Evolutionary conservation across 768 basidiomycete genomes (phyloP), one percentile per base, ranked within the genome.

Genomic region (Russula sp.): DNA sequence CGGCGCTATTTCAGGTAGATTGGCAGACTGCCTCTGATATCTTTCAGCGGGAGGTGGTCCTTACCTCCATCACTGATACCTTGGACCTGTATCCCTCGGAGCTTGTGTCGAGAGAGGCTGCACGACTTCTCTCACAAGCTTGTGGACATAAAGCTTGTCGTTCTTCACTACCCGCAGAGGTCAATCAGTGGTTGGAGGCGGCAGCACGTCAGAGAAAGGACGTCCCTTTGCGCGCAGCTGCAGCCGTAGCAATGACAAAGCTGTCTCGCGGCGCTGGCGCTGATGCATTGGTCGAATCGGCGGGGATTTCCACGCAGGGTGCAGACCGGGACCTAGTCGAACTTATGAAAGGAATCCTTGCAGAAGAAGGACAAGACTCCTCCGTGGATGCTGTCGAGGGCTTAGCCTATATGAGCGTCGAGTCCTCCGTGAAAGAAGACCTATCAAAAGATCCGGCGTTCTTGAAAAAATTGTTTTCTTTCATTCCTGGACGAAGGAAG

Each of bases 1-100:
- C 81, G n/a, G 90, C 89, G 0, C 76, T 95, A 20, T 91, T 93
- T 70, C 90, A 93, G 71, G 84, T 93, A n/a, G 90, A 92, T 67
- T 81, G 84, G 74, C 75, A 80, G 56, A 76, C 84, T 1, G 92
- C 89, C 10, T 77, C 85, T 10, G 68, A 78, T 27, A 83, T 95
- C 57, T 84, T 94, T 61, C 73, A 76, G 42, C 77, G 79, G 55
- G 86, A 90, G 63, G 86, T 84, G 4, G 72, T 87, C 16, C 68
- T 86, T 37, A 84, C 88, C 44, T 79, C 80, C 50, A 74, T 93
- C 56, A 78, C 84, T 70, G 91, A 94, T 69, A 79, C 80, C 14
- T 79, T 87, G 31, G 92, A 95, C 64, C 73, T 89, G n/a, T 77
- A 76, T 50, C 77, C 83, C 4, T 77, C 80, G 3, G 68, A 76